Base-by-base conservation (phyloP, 805 yeast species). In the Saccharomyces kudriavzevii region DNA sequence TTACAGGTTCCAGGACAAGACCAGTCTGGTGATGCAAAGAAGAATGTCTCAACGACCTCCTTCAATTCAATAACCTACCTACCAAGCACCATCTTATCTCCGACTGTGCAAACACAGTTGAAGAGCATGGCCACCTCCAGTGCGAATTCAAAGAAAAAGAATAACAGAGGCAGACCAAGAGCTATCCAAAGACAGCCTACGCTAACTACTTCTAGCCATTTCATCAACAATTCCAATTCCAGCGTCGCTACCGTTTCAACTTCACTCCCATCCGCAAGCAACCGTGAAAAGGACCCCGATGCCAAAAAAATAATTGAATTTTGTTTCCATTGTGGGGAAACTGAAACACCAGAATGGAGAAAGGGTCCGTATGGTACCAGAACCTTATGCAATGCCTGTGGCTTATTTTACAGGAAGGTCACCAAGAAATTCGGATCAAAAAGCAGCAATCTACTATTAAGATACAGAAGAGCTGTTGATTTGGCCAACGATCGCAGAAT, bases 381-480 rank as follows among this genome's bases (percentile, higher is more conserved):
- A 61, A 86, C 92, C 0, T 74, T 90, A 55, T 90, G 97, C 70
- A 90, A 90, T 68, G 97, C 97, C 0, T 91, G 97, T 71, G 97
- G 97, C 0, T 72, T 91, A 49, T 86, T 83, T 61, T 84, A 78
- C 63, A 76, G 85, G 14, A 86, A 86, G 62, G 64, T 86, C 52
- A 71, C 76, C 4, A 83, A 76, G 48, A 63, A 61, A 45, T 67
- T 66, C 52, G 64, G 64, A 17, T 29, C 40, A 8, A 67, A 61
- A 47, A 58, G 60, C 29, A 70, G 69, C 14, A 68, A 68, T 50
- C 45, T 65, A 20, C 52, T 67, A 8, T 66, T 68, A 70, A 58
- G 67, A 40, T 68, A 60, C 49, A 60, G 67, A 46, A 61, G 60
- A 54, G 47, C 55, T 22, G 50, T 58, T 8, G 47, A 48, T 24